phyloP scores from a whole-genome alignment of 352 stramenopile genomes.

The Pythium rhizo-oryzae region DNA sequence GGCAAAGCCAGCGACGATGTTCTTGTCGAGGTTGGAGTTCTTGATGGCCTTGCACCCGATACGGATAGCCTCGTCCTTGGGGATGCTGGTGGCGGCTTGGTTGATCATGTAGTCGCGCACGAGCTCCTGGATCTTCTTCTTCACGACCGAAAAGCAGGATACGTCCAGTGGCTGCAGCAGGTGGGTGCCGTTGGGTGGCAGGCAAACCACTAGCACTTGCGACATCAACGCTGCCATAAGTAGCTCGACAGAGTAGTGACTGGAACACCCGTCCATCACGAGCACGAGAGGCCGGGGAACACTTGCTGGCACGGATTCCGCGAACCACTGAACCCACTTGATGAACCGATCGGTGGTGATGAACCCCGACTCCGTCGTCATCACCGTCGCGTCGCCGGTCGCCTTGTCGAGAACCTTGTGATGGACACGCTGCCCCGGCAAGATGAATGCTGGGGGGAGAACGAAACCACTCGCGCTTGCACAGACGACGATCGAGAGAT shows the following conservation, averaged over 20 bases:
- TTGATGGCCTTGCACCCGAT: slow-evolving; percentile 2
- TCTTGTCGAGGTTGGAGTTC: neutral
- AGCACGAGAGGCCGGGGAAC: slow-evolving; percentile 5
- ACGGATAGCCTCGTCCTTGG: slow-evolving; percentile 5
- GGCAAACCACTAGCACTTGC: slow-evolving; percentile 19
- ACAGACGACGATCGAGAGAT: slow-evolving; percentile 34
- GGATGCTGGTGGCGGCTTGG: neutral
- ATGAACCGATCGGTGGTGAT: slow-evolving; percentile 16
- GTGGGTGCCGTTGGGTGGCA: slow-evolving; percentile 25
- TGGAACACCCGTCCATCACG: slow-evolving; percentile 20
- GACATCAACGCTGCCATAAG: slow-evolving; percentile 8
- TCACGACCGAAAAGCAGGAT: slow-evolving; percentile 17
- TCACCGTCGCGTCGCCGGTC: slow-evolving; percentile 10
- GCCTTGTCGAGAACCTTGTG: neutral
- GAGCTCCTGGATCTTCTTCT: slow-evolving; percentile 19
- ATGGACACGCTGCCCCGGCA: slow-evolving; percentile 17
- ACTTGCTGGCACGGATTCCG: neutral
- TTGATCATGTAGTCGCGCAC: slow-evolving; percentile 16
- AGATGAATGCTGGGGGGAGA: slow-evolving; percentile 24
- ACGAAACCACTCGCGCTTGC: slow-evolving; percentile 21
- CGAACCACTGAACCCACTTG: slow-evolving; percentile 19
- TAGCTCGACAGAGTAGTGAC: slow-evolving; percentile 22
- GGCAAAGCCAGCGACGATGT: slow-evolving; percentile 4
- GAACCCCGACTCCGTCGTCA: slow-evolving; percentile 21
- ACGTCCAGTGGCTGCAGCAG: slow-evolving; percentile 31